A percentile compares a stretch with the other conserved stretches of the same genome.
phyloP scores from a whole-genome alignment of 108 stramenopile genomes.

The Chaetoceros muelleri region DNA sequence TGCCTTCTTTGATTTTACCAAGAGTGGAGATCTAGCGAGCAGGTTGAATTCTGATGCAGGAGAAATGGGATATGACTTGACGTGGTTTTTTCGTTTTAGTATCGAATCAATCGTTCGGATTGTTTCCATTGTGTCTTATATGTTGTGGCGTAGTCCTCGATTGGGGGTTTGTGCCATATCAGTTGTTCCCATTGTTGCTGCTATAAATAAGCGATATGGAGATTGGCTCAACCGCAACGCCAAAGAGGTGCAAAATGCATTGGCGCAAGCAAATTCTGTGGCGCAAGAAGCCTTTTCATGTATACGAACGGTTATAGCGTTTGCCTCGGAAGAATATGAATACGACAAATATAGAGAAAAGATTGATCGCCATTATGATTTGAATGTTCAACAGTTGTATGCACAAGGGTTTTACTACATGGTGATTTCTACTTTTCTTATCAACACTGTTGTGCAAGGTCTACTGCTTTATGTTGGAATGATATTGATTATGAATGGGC shows the following conservation, averaged over 20 bases:
- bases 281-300: conserved; percentile 76
- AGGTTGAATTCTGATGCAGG: conserved; percentile 81
- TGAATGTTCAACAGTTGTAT: conserved; percentile 75
- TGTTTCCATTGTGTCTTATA: conserved; percentile 65
- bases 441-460: conserved; percentile 83
- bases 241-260: conserved; percentile 60
- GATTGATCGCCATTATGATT: conserved; percentile 63
- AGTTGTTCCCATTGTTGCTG: conserved; percentile 70
- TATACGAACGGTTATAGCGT: conserved; percentile 78
- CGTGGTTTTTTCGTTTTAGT: conserved; percentile 86
- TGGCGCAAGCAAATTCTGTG: conserved; percentile 69
- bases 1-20: conserved; percentile 63
- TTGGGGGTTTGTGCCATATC: conserved; percentile 61
- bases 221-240: conserved; percentile 74
- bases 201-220: conserved; percentile 77
- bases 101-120: conserved; percentile 82
- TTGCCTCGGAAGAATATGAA: conserved; percentile 66
- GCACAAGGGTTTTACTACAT: conserved; percentile 84
- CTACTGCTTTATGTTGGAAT: conserved; percentile 60
- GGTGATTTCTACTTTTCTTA: conserved; percentile 77
- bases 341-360: conserved; percentile 45
- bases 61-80: conserved; percentile 38
- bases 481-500: conserved; percentile 41
- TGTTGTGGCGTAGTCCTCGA: conserved; percentile 62
- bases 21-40: conserved; percentile 66